A percentile compares a stretch with the other conserved stretches of the same genome.
phyloP scores from a whole-genome alignment of 176 grass and related monocot species.

The Eragrostis curvula region DNA sequence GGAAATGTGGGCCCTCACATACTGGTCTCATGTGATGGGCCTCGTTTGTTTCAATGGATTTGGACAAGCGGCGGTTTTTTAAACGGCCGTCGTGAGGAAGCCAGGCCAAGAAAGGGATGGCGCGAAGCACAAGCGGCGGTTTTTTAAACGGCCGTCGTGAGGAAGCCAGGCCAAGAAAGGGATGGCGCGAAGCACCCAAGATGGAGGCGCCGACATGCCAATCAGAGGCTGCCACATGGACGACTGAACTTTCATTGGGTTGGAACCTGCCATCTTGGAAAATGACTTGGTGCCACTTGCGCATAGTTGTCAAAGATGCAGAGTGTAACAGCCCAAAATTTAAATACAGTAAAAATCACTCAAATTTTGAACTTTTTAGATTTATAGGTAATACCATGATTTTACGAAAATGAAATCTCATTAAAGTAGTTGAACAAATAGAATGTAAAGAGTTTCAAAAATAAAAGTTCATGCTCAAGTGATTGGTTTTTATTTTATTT shows the following conservation, averaged over 20 bases:
- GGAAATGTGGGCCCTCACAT: background rate
- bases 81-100: conserved; percentile 12
- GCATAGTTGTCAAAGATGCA: too few relatives aligned
- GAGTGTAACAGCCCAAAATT: too few relatives aligned
- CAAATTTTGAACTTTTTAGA: too few relatives aligned
- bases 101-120: background rate
- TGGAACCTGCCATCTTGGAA: background rate
- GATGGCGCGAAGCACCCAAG: background rate
- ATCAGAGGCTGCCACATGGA: conserved; percentile 5
- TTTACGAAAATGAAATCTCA: too few relatives aligned
- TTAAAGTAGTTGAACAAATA: too few relatives aligned
- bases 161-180: background rate
- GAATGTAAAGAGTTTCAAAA: too few relatives aligned
- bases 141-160: conserved; percentile 13
- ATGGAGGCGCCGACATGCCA: conserved; percentile 28
- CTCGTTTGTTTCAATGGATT: conserved; percentile 22
- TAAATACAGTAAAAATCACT: too few relatives aligned
- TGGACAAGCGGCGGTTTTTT: background rate
- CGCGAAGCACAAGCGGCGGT: background rate
- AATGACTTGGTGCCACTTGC: background rate
- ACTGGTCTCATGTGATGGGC: background rate
- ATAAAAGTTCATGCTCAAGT: too few relatives aligned
- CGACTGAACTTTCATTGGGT: background rate
- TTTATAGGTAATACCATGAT: too few relatives aligned
- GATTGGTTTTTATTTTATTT: too few relatives aligned